Evolutionary conservation across 495 filamentous ascomycete species (phyloP).

Genomic region (Copromyces sp.): DNA sequence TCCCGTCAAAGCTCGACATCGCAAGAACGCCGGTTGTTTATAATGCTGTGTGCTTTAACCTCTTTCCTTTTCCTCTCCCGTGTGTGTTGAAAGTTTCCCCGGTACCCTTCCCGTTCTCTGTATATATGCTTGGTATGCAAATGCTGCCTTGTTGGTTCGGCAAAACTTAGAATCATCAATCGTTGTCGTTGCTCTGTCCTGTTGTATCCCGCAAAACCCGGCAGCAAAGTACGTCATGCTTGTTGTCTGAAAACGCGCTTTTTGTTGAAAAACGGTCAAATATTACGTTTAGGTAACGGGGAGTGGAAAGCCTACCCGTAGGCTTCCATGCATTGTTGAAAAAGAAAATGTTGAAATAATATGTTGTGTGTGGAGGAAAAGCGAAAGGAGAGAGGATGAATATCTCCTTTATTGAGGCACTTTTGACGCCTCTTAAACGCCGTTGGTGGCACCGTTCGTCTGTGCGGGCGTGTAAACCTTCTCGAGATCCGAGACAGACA

Average conservation of each 20-base stretch:
- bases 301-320: background rate
- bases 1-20: background rate
- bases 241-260: background rate
- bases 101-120: background rate
- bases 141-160: background rate
- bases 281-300: background rate
- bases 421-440: slow-evolving; percentile 15
- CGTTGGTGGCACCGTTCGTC: slow-evolving; percentile 10
- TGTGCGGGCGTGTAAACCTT: slow-evolving; percentile 13
- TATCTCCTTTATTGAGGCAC: slow-evolving; percentile 14
- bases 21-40: background rate
- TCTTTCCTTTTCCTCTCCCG: background rate
- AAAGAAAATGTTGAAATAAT: background rate
- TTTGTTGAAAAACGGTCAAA: background rate
- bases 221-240: background rate
- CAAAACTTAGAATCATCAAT: background rate
- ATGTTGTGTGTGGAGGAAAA: background rate
- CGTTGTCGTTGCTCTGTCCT: background rate
- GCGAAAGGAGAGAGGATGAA: background rate
- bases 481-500: slow-evolving; percentile 58
- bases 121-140: background rate
- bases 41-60: background rate
- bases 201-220: background rate
- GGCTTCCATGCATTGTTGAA: background rate
- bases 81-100: background rate